Conservation (phyloP, 2,329 filamentous ascomycete genomes). For the Dactylellina leptospora region DNA sequence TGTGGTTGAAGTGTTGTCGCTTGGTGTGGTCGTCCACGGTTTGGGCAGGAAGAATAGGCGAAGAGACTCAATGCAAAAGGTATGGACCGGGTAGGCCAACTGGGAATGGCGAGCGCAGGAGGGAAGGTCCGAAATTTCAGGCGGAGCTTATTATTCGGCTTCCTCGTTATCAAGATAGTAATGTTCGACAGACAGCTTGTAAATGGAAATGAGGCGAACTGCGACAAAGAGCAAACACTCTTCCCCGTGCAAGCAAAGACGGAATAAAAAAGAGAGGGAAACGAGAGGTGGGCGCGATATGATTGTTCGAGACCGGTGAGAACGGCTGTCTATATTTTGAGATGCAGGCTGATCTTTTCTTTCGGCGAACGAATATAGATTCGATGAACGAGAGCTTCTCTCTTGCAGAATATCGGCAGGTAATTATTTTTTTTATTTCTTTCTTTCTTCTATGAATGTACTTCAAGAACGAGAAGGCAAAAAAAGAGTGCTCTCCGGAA, state of each 20-base stretch:
- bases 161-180: conserved; percentile 20
- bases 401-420: conserved; percentile 14
- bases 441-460: conserved; percentile 23
- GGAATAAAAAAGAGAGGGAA: conserved; percentile 1
- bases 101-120: conserved; percentile 14
- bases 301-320: background rate
- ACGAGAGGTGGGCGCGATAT: conserved; percentile 10
- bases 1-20: conserved; percentile 41
- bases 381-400: conserved; percentile 34
- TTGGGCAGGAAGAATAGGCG: conserved; percentile 43
- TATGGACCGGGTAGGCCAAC: conserved; percentile 10
- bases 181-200: background rate
- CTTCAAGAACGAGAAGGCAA: conserved; percentile 39
- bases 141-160: conserved; percentile 2
- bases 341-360: conserved; percentile 28
- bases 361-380: conserved; percentile 44
- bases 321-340: conserved; percentile 11
- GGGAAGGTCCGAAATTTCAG: conserved; percentile 16
- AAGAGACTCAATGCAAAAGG: conserved; percentile 39
- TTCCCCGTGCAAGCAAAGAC: conserved; percentile 10
- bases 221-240: conserved; percentile 17
- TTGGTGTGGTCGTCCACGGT: conserved; percentile 34
- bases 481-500: conserved; percentile 39
- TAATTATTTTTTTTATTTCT: background rate
- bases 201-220: conserved; percentile 29